Evolutionary conservation across 2,329 filamentous ascomycete genomes (phyloP), one percentile per base, ranked within the genome.

Genomic region (Pseudocercospora cruenta): DNA sequence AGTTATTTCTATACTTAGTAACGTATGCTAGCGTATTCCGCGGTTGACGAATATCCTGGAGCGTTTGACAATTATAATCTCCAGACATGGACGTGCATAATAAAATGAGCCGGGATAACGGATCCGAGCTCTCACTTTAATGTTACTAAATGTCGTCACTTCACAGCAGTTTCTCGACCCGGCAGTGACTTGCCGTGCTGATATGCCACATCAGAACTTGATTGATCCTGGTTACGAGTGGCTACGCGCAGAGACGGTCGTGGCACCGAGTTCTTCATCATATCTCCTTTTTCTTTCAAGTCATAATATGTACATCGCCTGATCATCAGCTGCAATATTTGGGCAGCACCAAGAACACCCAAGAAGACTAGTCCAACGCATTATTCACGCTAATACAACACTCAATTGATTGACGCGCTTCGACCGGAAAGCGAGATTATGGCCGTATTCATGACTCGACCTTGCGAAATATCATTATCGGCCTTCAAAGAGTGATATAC

Each of bases 401-500:
- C 21, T 54, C 54, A 39, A 39, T 24, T 16, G 31, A 43, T 43
- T 26, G 55, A 58, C n/a, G 55, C 55, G 28, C 28, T 36, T 21
- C 31, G 55, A 22, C 55, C 55, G 16, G 55, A 36, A 58, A 58
- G 55, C 55, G 55, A 58, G 31, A 58, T 58, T 10, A 58, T 24
- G 28, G 31, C 55, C 55, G 55, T 58, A 24, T 58, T 58, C 55
- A 58, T 58, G 31, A 58, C 55, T 39, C 55, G 26, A 19, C 55
- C 55, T 36, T 58, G 55, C 28, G 55, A 58, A 19, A 58, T 58
- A 24, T 58, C 55, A 10, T 39, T 24, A 43, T 58, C 55, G n/a
- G n/a, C 55, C 19, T 58, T 36, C n/a, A 62, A 21, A 10, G 61
- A 63, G 54, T 72, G 70, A 47, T 65, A 72, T n/a, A 70, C 67